Evolutionary conservation across 164 flowering plant species (phyloP), one percentile per base, ranked within the genome.

Genomic region (Magnolia kwangsiensis): DNA sequence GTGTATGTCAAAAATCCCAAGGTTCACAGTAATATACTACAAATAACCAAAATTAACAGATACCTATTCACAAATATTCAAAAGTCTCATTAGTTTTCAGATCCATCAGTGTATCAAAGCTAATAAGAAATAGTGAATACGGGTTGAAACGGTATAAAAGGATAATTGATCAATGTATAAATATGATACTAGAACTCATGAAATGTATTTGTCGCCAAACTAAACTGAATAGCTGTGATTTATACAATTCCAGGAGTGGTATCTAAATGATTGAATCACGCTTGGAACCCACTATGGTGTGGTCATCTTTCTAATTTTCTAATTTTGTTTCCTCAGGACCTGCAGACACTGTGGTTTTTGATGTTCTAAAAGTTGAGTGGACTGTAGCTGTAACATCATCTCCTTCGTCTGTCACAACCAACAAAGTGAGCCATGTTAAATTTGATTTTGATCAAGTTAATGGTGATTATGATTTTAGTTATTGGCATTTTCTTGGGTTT

Each of bases 321-420:
- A 55, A 55, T 55, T 55, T 55, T 55, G 61, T 80, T 77, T 2
- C 16, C 80, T 7, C 89, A 96, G 99, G 97, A 67, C 94, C 87
- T 86, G 82, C 86, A 10, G 99, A 96, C 82, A 96, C 97, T 14
- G 75, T 92, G 69, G 82, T 91, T 72, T 93, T 85, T 87, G 97
- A 96, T 86, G 88, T 96, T 74, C 74, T 92, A 69, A 96, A 89
- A 80, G 74, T 78, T 23, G 97, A 94, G 83, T 96, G 99, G 99
- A 89, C 95, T 74, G 78, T 87, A 71, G 93, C 89, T 58, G 81
- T 86, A 70, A 65, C 89, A 70, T 86, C 97, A 59, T 83, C 88
- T 64, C 84, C 92, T 67, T 88, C 94, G 76, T 96, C 97, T 20
- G 80, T 92, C 73, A 88, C 94, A 50, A 75, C 91, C 58, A 86